phyloP scores from a whole-genome alignment of 805 yeast genomes.

The Kluyveromyces starmeri region DNA sequence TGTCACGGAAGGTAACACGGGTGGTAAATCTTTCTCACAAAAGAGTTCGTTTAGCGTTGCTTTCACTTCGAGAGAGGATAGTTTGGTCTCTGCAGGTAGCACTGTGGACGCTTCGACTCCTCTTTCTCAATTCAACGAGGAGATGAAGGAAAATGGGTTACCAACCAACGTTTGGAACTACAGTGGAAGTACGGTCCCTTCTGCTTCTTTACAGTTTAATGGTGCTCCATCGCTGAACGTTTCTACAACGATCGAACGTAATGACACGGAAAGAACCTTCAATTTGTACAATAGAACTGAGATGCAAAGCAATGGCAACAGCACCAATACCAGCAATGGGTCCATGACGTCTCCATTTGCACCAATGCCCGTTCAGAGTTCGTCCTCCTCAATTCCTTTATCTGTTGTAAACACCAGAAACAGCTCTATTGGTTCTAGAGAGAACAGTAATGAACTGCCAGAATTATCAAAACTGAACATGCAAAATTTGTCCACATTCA shows the following conservation, averaged over 20 bases:
- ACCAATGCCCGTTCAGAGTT: constrained; percentile 2
- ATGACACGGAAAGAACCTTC: constrained; percentile 2
- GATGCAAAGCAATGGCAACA: not conserved
- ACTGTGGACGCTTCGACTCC: not conserved
- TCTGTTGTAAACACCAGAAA: not conserved
- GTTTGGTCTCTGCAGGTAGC: not conserved
- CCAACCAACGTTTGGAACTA: constrained; percentile 15
- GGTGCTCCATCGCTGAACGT: constrained; percentile 15
- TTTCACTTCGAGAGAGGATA: not conserved
- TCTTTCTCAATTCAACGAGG: not conserved
- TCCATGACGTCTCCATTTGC: constrained; percentile 6
- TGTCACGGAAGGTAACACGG: not conserved
- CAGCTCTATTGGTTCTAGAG: not conserved
- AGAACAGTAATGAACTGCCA: not conserved
- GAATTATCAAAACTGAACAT: constrained; percentile 3
- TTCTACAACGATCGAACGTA: constrained; percentile 5
- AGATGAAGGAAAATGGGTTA: not conserved
- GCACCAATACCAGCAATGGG: constrained; percentile 4
- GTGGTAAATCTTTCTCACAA: constrained; percentile 1
- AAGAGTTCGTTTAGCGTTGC: not conserved
- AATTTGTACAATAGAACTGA: constrained; percentile 1
- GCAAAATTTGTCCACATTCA: constrained; percentile 5
- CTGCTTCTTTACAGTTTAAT: constrained; percentile 21
- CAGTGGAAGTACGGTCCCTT: constrained; percentile 29
- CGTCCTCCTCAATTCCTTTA: constrained; percentile 1